Conservation (phyloP, 2,329 filamentous ascomycete species). For the Purpureocillium lavendulum region DNA sequence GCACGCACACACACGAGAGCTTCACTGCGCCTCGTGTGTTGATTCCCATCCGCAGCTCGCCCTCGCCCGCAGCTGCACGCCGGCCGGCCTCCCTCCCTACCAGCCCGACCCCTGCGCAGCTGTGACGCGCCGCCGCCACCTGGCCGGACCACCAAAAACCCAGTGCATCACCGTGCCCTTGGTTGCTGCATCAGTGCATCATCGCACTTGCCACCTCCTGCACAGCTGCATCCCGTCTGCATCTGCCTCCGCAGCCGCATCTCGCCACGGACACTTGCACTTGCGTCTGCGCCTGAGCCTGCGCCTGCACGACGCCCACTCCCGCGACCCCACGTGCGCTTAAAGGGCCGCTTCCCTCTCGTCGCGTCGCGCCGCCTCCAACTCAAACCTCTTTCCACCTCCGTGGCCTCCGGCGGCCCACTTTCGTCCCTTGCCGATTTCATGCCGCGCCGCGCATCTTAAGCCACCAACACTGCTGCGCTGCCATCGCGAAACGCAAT, state of each 20-base stretch:
- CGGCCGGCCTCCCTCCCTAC: too few relatives aligned
- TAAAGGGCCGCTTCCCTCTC: not conserved
- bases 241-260: not conserved
- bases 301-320: too few relatives aligned
- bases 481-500: constrained; percentile 36
- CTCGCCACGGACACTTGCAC: too few relatives aligned
- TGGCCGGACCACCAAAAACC: too few relatives aligned
- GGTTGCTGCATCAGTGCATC: not conserved
- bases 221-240: not conserved
- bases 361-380: constrained; percentile 2
- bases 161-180: not conserved
- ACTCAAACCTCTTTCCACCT: constrained; percentile 1
- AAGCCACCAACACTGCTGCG: constrained; percentile 18
- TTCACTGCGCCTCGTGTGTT: too few relatives aligned
- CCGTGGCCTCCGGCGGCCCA: constrained; percentile 3
- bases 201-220: not conserved
- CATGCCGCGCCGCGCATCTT: constrained; percentile 26
- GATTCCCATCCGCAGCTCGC: too few relatives aligned
- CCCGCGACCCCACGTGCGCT: not conserved
- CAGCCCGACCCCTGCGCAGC: too few relatives aligned
- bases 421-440: constrained; percentile 13
- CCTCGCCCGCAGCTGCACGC: too few relatives aligned
- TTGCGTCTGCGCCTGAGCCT: too few relatives aligned
- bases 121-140: too few relatives aligned
- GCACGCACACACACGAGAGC: too few relatives aligned